Evolutionary conservation across 2,329 filamentous ascomycete genomes (phyloP), one percentile per base, ranked within the genome.

Genomic region (Zarea fungicola): DNA sequence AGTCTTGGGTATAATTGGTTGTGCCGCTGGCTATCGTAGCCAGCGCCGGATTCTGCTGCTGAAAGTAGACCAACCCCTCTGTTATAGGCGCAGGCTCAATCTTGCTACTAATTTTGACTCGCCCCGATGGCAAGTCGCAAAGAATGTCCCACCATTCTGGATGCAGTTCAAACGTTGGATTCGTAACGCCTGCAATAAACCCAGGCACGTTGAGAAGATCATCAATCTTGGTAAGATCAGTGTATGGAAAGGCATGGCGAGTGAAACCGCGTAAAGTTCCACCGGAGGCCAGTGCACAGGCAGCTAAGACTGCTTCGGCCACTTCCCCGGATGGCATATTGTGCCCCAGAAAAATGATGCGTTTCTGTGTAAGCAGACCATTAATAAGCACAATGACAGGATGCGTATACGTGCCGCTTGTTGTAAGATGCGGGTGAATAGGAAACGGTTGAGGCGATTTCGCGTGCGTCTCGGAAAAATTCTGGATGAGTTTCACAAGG

Each of bases 131-230:
- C 35, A 99, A 74, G 66, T 99, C 93, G 66, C 93, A 99, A 11
- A 99, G 76, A 9, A 99, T 71, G 67, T 99, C 93, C 93, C 93
- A 99, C 93, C 93, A 99, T 64, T 96, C 91, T 0, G 87, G 88
- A 61, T 97, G 92, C 61, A 90, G 83, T 53, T 92, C 90, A 64
- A 99, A 99, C 0, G 90, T 92, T 6, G 93, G 93, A 62, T 99
- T 99, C 1, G 92, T 99, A 34, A 99, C 93, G 50, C 93, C 93
- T 3, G 93, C 93, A 59, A 99, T 96, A 67, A 99, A 99, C 2
- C 93, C 93, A 6, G 93, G 92, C 0, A 99, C 93, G 60, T 95
- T 92, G 41, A 99, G 77, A 10, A 99, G 78, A 63, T 97, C 93
- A 57, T 99, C 93, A 52, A 99, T 91, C 69, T 99, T 99, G 55